Evolutionary conservation across 1,284 basidiomycete genomes (phyloP), one percentile per base, ranked within the genome.

Genomic region (Rhodofomes roseus): DNA sequence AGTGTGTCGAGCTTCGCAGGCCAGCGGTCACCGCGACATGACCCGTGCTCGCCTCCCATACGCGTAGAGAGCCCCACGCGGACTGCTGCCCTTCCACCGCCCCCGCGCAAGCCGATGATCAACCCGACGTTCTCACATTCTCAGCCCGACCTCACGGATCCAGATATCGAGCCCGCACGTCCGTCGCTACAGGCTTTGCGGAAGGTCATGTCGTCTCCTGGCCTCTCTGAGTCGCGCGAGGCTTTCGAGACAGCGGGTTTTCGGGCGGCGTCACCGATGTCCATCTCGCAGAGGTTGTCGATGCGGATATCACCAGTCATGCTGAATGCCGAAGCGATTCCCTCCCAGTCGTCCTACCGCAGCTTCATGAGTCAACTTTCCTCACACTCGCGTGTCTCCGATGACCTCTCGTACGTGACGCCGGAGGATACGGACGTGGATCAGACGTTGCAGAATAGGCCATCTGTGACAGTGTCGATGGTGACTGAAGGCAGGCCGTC

Each of bases 51-150:
- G 37, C 68, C 63, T 18, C 60, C 79, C 68, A 64, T 73, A 68
- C 68, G 70, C 73, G 65, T 84, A 72, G 66, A 71, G 74, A 65
- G 84, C 79, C 73, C 73, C 23, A 82, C 80, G 9, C 81, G 83
- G 57, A 85, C 85, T 1, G 85, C 85, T 39, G 70, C 77, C 23
- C 84, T 87, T 20, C 76, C 82, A 0, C 87, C 88, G 20, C 81
- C 88, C 6, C 86, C 86, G 6, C 79, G 86, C 46, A 79, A 77
- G 65, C 74, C 76, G 54, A 66, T 81, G 54, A 66, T 77, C 53
- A 82, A 80, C 55, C 72, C 79, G 8, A 64, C 79, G 20, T 80
- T 80, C 64, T 85, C 86, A 2, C 71, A 76, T 37, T 87, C 85
- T 0, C 84, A 87, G 63, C 81, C 79, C 6, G 79, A 85, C 58